phyloP scores from a whole-genome alignment of 495 filamentous ascomycete species.

The Lasiosphaeriaceae sp. region DNA sequence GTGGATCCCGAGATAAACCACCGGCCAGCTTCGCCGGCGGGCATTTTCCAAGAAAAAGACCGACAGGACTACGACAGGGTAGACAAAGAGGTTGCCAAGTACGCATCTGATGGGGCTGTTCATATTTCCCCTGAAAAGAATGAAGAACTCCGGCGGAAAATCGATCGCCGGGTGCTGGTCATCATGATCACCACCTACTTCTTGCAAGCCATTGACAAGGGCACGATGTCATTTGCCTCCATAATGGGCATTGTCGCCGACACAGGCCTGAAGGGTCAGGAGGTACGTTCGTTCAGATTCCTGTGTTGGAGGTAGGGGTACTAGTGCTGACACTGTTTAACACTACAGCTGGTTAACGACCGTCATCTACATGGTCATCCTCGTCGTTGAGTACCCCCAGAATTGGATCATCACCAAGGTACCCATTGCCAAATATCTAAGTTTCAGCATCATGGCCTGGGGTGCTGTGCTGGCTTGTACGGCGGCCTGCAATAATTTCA shows the following conservation, averaged over 20 bases:
- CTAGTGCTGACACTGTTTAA: background rate
- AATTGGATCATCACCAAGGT: slow-evolving; percentile 50
- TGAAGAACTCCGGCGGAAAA: slow-evolving; percentile 46
- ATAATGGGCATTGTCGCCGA: slow-evolving; percentile 65
- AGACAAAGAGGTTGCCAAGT: slow-evolving; percentile 62
- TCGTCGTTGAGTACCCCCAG: slow-evolving; percentile 52
- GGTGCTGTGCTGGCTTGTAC: slow-evolving; percentile 53
- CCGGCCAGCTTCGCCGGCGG: slow-evolving; percentile 43
- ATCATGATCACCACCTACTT: slow-evolving; percentile 63
- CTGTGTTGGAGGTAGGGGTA: background rate
- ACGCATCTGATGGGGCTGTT: slow-evolving; percentile 47
- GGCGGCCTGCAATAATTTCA: slow-evolving; percentile 55
- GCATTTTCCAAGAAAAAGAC: slow-evolving; percentile 39
- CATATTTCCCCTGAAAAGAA: slow-evolving; percentile 54
- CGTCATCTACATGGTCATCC: slow-evolving; percentile 51
- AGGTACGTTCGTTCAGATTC: slow-evolving; percentile 20
- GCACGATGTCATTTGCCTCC: slow-evolving; percentile 63
- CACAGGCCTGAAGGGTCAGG: slow-evolving; percentile 48
- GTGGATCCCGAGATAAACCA: slow-evolving; percentile 6
- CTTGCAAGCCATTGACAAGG: slow-evolving; percentile 70
- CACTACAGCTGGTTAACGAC: slow-evolving; percentile 51
- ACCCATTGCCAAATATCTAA: slow-evolving; percentile 54
- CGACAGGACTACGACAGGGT: slow-evolving; percentile 51
- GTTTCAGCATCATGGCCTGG: slow-evolving; percentile 60
- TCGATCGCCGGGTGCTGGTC: slow-evolving; percentile 46